Conservation (phyloP, 2,329 filamentous ascomycete genomes). For the Thielaviopsis cerberus region DNA sequence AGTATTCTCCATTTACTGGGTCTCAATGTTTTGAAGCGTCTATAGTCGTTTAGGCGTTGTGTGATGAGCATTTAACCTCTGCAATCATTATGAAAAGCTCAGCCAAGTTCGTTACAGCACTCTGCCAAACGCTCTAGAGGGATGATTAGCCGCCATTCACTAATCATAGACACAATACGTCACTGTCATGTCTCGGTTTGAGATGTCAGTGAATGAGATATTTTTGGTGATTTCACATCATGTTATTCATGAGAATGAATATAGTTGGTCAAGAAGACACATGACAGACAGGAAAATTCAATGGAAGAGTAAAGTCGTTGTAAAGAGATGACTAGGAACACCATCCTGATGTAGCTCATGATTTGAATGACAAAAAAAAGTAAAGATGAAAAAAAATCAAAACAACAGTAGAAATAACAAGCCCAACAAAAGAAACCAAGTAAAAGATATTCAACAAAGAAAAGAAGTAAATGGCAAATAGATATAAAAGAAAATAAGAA, state of each 20-base stretch:
- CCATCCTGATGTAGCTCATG: constrained; percentile 6
- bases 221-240: neutral
- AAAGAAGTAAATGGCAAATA: neutral
- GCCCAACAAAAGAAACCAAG: neutral
- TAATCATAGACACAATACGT: neutral
- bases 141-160: no score
- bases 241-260: neutral
- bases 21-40: neutral
- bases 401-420: neutral
- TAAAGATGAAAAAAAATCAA: neutral
- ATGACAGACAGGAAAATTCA: neutral
- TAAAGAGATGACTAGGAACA: constrained; percentile 6
- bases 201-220: neutral
- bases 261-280: neutral
- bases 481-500: constrained; percentile 9
- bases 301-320: neutral
- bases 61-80: neutral
- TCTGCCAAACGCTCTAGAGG: no score
- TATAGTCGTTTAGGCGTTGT: neutral
- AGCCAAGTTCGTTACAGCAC: neutral
- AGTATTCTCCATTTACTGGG: neutral
- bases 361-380: neutral
- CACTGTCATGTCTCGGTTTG: neutral
- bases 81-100: neutral
- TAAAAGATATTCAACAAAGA: constrained; percentile 2